Base-by-base conservation (phyloP, 306 rosid species). In the Abrus pulchellus region DNA sequence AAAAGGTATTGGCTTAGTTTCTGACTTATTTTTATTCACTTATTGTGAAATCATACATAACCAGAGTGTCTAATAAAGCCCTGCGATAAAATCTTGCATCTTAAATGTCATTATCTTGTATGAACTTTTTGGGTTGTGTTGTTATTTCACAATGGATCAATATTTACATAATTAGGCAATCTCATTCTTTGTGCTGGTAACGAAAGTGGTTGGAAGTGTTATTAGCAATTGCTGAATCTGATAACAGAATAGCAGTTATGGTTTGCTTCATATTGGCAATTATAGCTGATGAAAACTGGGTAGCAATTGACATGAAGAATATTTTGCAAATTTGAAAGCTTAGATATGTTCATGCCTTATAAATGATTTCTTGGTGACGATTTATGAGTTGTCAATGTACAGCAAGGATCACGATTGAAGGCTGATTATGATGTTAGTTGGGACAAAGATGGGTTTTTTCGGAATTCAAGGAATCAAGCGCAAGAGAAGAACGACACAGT, bases 381-480 rank as follows among this genome's bases (percentile, higher is more conserved):
- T 73, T 50, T 44, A 6, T 75, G 66, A 72, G 5, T 67, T 84
- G 74, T 52, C 56, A 52, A 74, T 78, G 66, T 77, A 78, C 97
- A 94, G 99, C 78, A 91, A 91, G 97, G 97, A 32, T 91, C 97
- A 30, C 81, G 89, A 53, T 83, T 91, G 75, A 91, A 87, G 87
- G 97, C 95, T 32, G 94, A 93, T 88, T 93, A 90, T 40, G 97
- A 91, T 79, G 92, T 93, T 83, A 81, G 80, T 62, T 93, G 97
- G 99, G 97, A 93, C 81, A 93, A 80, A 84, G 94, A 90, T 77
- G 90, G 79, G 9, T 86, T 86, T 74, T 93, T 90, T 77, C 79
- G 79, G 73, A 84, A 83, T 82, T 54, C 85, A 6, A 88, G 86
- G 82, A 87, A 65, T 83, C 93, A 83, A 78, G 50, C 62, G 6